phyloP scores from a whole-genome alignment of 2,329 filamentous ascomycete species.

The Gliomastix tumulicola region DNA sequence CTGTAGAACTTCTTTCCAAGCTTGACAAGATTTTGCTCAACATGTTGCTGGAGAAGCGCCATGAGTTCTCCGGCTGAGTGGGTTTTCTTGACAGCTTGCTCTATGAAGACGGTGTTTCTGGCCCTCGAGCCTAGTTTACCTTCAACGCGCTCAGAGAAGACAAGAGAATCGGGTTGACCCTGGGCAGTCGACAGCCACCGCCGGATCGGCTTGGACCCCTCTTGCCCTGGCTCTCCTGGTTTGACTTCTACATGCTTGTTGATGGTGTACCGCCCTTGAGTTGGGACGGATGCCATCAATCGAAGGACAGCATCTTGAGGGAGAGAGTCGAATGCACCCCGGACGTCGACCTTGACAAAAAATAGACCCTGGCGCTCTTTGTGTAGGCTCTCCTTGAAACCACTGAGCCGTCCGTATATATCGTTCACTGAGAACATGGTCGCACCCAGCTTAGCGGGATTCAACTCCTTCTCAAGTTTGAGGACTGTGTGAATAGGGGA shows the following conservation, averaged over 20 bases:
- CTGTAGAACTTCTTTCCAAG: constrained; percentile 84
- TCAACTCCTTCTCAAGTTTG: constrained; percentile 66
- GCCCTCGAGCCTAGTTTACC: constrained; percentile 31
- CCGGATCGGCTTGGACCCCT: constrained; percentile 28
- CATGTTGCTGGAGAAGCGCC: constrained; percentile 67
- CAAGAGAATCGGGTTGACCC: constrained; percentile 26
- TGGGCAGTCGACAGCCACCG: constrained; percentile 48
- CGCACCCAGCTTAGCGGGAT: constrained; percentile 62
- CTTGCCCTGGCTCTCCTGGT: constrained; percentile 8
- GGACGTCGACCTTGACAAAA: constrained; percentile 89
- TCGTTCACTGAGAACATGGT: constrained; percentile 77
- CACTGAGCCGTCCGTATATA: constrained; percentile 65
- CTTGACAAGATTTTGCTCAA: constrained; percentile 79
- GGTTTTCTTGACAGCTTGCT: constrained; percentile 52
- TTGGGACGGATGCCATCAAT: constrained; percentile 53
- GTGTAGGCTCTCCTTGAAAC: constrained; percentile 56
- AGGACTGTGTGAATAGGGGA: constrained; percentile 70
- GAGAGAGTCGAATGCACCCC: constrained; percentile 91
- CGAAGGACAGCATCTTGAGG: constrained; percentile 69
- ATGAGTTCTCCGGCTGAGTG: constrained; percentile 56
- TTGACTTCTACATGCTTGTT: constrained; percentile 60
- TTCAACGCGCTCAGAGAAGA: constrained; percentile 38
- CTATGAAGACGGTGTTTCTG: constrained; percentile 71
- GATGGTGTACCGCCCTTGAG: constrained; percentile 59
- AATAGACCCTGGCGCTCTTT: constrained; percentile 53